Evolutionary conservation across 2,329 filamentous ascomycete genomes (phyloP).

Genomic region (Colletotrichum graminicola): DNA sequence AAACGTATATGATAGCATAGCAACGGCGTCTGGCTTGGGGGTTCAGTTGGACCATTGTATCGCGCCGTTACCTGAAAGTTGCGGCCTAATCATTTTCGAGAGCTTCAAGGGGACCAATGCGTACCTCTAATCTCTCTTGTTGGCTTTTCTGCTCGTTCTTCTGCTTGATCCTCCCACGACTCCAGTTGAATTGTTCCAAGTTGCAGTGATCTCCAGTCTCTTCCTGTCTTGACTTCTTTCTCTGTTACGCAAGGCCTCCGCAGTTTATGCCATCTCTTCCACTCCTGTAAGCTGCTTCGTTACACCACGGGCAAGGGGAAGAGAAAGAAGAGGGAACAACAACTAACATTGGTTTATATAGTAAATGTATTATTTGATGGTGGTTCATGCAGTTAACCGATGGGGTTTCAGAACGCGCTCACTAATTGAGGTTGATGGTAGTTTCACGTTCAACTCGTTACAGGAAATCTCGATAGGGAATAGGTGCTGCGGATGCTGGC

Average conservation of each 20-base stretch:
- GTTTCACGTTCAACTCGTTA: not conserved
- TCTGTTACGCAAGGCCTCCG: too few species aligned
- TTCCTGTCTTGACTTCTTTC: not conserved
- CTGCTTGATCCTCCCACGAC: too few species aligned
- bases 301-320: not conserved
- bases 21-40: constrained; percentile 44
- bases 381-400: not conserved
- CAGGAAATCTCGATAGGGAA: not conserved
- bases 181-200: not conserved
- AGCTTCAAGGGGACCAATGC: not conserved
- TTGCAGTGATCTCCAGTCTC: not conserved
- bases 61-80: not conserved
- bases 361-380: not conserved
- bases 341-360: not conserved
- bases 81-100: not conserved
- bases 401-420: not conserved
- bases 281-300: not conserved
- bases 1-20: constrained; percentile 43
- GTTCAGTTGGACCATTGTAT: constrained; percentile 24
- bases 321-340: not conserved
- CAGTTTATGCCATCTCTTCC: not conserved
- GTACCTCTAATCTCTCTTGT: not conserved
- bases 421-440: not conserved
- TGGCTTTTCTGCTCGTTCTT: not conserved
- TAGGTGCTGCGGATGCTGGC: not conserved